Conservation (phyloP, 2,329 filamentous ascomycete species). For the Monilinia aucupariae region DNA sequence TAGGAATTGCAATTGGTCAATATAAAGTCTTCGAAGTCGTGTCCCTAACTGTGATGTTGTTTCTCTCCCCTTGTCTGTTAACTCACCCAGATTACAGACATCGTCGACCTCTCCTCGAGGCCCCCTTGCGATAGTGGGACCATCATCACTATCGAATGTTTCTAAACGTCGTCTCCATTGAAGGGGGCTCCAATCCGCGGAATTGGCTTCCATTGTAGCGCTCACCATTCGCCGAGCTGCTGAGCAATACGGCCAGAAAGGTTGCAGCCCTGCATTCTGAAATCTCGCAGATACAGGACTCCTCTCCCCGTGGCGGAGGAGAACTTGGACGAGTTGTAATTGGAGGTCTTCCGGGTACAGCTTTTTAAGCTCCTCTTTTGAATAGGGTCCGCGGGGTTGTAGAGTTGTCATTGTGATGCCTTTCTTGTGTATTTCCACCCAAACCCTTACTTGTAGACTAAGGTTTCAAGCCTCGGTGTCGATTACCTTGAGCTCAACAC, state of each 20-base stretch:
- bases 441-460: neutral
- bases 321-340: constrained; percentile 84
- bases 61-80: constrained; percentile 69
- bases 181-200: constrained; percentile 34
- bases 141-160: constrained; percentile 66
- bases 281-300: constrained; percentile 87
- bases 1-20: constrained; percentile 69
- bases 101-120: constrained; percentile 66
- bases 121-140: constrained; percentile 64
- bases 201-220: constrained; percentile 49
- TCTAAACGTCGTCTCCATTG: constrained; percentile 72
- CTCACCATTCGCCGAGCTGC: constrained; percentile 66
- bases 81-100: constrained; percentile 72
- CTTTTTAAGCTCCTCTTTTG: constrained; percentile 67
- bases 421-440: neutral
- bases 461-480: neutral
- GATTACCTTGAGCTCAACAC: neutral
- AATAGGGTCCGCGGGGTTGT: constrained; percentile 68
- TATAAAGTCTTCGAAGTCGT: constrained; percentile 65
- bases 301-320: constrained; percentile 74
- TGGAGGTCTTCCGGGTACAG: constrained; percentile 78
- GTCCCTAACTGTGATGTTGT: constrained; percentile 65
- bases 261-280: constrained; percentile 62
- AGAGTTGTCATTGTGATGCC: constrained; percentile 69
- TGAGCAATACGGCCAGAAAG: constrained; percentile 87